Evolutionary conservation across 2,329 filamentous ascomycete genomes (phyloP).

Genomic region (Phialemoniopsis sp.): DNA sequence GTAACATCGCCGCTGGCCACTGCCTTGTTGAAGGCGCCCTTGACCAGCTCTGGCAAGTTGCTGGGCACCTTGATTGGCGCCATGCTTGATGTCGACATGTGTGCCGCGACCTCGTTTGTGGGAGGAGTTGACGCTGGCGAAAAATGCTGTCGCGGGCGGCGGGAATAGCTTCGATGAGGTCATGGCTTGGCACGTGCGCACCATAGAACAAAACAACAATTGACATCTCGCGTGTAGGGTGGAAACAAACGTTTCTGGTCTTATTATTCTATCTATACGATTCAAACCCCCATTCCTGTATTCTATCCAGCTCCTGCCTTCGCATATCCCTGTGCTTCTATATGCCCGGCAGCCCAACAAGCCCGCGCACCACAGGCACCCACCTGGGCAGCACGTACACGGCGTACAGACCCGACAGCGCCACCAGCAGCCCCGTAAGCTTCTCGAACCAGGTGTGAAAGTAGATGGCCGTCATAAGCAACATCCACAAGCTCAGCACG

Average conservation of each 20-base stretch:
- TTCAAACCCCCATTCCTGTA: background rate
- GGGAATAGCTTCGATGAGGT: slow-evolving; percentile 21
- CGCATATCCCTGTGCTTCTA: background rate
- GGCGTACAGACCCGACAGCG: slow-evolving; percentile 38
- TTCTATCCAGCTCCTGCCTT: background rate
- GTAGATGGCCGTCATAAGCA: slow-evolving; percentile 97
- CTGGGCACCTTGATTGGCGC: slow-evolving; percentile 32
- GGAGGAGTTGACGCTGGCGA: background rate
- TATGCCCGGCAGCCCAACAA: slow-evolving; percentile 48
- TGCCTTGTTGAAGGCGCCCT: slow-evolving; percentile 42
- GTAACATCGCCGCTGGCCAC: slow-evolving; percentile 41
- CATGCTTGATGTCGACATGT: slow-evolving; percentile 9
- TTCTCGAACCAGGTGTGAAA: slow-evolving; percentile 99
- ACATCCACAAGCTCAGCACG: slow-evolving; percentile 83
- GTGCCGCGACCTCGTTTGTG: slow-evolving; percentile 2
- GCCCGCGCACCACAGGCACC: slow-evolving; percentile 36
- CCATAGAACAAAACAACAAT: too few species aligned
- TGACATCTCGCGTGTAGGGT: too few species aligned
- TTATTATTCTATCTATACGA: slow-evolving; percentile 1
- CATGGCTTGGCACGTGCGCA: slow-evolving; percentile 9
- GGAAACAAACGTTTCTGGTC: too few species aligned
- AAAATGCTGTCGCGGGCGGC: background rate
- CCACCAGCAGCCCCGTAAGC: slow-evolving; percentile 51
- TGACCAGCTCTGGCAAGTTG: slow-evolving; percentile 48
- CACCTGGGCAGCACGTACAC: slow-evolving; percentile 50